Base-by-base conservation (phyloP, 176 grass and related monocot genomes). In the Phoenix dactylifera region DNA sequence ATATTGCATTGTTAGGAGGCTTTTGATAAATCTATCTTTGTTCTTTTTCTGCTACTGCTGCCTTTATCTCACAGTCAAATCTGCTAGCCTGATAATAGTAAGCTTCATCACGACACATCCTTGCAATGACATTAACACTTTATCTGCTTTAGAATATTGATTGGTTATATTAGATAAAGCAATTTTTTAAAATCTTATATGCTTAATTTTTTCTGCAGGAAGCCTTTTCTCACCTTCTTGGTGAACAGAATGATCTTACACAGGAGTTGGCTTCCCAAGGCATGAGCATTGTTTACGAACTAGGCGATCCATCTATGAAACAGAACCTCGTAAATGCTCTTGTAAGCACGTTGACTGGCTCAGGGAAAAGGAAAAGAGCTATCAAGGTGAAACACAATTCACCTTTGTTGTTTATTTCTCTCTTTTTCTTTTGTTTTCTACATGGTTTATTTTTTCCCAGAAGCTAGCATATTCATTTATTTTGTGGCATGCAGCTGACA, bases 231-330 rank as follows among this genome's bases (percentile, higher is more conserved):
- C 86, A 96, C 56, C 86, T 96, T 74, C 76, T 96, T 68, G 91
- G 91, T 69, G 91, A 96, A 79, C 78, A 77, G 23, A 90, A 96
- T 90, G 86, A 96, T 67, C 86, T 96, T 60, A 96, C 86, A 50
- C 91, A 96, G 81, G 91, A 96, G 83, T 81, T 96, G 72, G 86
- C 91, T 32, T 96, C 91, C 67, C 91, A 96, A 96, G 91, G 91
- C 52, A 96, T 96, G 91, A 96, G 91, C 67, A 96, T 96, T 49
- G 91, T 96, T 29, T 96, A 96, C 50, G 91, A 96, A 68, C 86
- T 96, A 77, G 91, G 91, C 58, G 86, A 96, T 71, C 66, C 74
- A 64, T 96, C 91, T 62, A 96, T 84, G 91, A 96, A 96, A 62
- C 80, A 84, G 49, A 75, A 84, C 50, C 65, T 96, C 23, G 86